Evolutionary conservation across 192 early-diverging fungal species (phyloP), one percentile per base, ranked within the genome.

Genomic region (Coemansia biformis): DNA sequence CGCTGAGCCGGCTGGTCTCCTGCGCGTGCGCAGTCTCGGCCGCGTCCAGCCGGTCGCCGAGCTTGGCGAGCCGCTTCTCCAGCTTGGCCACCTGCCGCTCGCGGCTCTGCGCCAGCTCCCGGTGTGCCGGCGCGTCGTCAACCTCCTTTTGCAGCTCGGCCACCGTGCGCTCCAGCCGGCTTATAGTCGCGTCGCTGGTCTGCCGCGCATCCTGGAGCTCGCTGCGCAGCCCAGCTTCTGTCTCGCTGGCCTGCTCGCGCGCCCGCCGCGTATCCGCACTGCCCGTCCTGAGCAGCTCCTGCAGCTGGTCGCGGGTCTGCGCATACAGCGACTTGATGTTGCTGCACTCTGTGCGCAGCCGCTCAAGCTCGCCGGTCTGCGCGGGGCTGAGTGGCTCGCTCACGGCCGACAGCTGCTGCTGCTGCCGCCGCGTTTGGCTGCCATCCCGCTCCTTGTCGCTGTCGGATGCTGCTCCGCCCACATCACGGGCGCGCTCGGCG

Each of bases 241-340:
- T 42, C 30, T 41, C 17, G 3, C 31, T 29, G 4, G 54, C 55
- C 12, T 49, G 41, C 34, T 59, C 59, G 14, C 38, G 34, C 18
- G 38, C 51, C 12, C 18, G 51, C 9, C 43, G 34, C 16, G 47
- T 29, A 3, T 67, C 64, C 26, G 57, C 43, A 21, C 55, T 56
- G 37, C 57, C 57, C 16, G 41, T 34, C n/a, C 36, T 17, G 5
- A 64, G 51, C 24, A 64, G 57, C 30, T 64, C 68, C 21, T 72
- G 68, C 15, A 72, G 61, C 45, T 72, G 68, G 54, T 72, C 68
- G 41, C 68, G 68, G 0, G 68, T 72, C 62, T 72, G 68, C 3
- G 61, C 55, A 24, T 72, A 72, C 1, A 72, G 53, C 43, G 68
- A 72, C 48, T 64, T 64, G 38, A 64, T 64, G 33, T 72, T 72